Percentiles rank a stretch among this genome's conserved stretches.
These are phyloP conservation scores for Populus nigra DNA, from an alignment of 345 rosid species.

Conservation along the genomic window DNA sequence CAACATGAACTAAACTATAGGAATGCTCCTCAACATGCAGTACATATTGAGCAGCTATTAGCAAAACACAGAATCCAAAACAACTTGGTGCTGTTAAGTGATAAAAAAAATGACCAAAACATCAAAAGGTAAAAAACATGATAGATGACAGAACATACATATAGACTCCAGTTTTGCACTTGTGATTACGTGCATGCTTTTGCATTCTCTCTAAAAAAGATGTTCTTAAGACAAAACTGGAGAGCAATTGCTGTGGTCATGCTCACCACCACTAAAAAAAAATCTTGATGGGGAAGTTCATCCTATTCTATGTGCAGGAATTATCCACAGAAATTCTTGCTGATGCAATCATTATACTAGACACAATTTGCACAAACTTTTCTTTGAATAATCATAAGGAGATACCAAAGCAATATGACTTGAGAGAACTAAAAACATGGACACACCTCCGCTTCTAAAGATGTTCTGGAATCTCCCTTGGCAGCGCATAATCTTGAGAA, in stretches of 20 bases:
- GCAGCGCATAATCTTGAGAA: conserved; percentile 72
- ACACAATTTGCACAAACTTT: not conserved
- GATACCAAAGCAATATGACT: not conserved
- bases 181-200: not conserved
- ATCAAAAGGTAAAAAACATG: not conserved
- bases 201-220: not conserved
- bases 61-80: not conserved
- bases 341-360: not conserved
- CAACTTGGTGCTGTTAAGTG: not conserved
- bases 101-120: not conserved
- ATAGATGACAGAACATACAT: not conserved
- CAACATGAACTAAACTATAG: conserved; percentile 3
- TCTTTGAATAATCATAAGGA: not conserved
- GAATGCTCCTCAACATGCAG: conserved; percentile 10
- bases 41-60: not conserved
- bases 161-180: not conserved
- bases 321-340: not conserved
- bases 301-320: not conserved
- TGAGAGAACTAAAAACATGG: conserved; percentile 14
- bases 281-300: not conserved
- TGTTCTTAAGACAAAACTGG: not conserved
- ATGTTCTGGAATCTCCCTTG: conserved; percentile 88
- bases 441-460: conserved; percentile 91
- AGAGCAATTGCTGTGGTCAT: not conserved
- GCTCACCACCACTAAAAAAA: not conserved